Evolutionary conservation across 495 filamentous ascomycete species (phyloP).

Genomic region (Penicillium malachiteum): DNA sequence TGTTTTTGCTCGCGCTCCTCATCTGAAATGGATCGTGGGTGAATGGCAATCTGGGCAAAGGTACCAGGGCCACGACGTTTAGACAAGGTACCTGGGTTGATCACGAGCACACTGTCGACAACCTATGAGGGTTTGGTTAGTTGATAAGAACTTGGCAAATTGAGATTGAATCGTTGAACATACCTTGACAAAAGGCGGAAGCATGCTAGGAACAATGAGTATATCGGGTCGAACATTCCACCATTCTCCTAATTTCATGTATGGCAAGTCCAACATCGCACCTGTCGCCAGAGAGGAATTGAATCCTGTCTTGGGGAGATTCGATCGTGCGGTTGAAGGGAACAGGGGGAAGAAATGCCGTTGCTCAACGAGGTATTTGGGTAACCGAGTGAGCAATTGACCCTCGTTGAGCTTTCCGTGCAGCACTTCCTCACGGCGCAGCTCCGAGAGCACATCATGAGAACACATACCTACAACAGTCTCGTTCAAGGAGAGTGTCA

Average conservation of each 20-base stretch:
- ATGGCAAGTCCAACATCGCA: constrained; percentile 75
- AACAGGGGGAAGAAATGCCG: constrained; percentile 87
- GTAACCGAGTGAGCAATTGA: constrained; percentile 63
- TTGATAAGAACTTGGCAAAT: neutral
- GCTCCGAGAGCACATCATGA: constrained; percentile 78
- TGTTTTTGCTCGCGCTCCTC: constrained; percentile 59
- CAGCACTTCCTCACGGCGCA: constrained; percentile 73
- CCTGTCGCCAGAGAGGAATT: constrained; percentile 56
- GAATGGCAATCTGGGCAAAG: constrained; percentile 72
- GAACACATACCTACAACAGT: constrained; percentile 73
- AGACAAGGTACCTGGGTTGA: constrained; percentile 86
- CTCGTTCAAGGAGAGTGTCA: constrained; percentile 84
- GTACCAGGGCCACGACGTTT: constrained; percentile 78
- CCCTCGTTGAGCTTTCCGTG: constrained; percentile 53
- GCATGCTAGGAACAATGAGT: constrained; percentile 74
- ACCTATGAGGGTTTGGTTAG: constrained; percentile 51
- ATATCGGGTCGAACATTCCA: constrained; percentile 81
- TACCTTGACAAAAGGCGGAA: constrained; percentile 87
- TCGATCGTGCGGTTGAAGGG: constrained; percentile 67
- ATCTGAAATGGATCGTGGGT: constrained; percentile 57
- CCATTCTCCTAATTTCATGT: constrained; percentile 89
- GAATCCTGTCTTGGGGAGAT: constrained; percentile 60
- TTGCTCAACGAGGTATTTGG: constrained; percentile 78
- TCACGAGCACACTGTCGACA: constrained; percentile 76
- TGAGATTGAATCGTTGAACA: constrained; percentile 13